Evolutionary conservation across 208 protist genomes (phyloP).

Genomic region (Leishmania braziliensis): DNA sequence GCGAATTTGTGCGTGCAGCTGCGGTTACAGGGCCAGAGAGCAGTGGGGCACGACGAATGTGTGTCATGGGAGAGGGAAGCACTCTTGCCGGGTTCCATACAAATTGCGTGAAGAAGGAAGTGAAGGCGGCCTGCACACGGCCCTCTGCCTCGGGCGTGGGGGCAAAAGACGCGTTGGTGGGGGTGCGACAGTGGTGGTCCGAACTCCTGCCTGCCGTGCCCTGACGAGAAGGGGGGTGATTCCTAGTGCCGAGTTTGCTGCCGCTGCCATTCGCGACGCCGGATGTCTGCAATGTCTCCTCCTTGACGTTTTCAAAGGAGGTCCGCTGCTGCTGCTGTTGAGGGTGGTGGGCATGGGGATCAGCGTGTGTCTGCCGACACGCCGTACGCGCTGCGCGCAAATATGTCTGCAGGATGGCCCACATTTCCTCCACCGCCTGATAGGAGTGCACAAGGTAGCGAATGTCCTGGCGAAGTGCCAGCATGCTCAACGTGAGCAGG

Average conservation of each 20-base stretch:
- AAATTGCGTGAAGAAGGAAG: conserved; percentile 19
- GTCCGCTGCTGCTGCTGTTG: neutral
- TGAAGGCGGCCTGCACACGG: conserved; percentile 20
- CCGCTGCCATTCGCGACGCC: neutral
- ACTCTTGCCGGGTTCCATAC: conserved; percentile 17
- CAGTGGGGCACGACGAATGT: neutral
- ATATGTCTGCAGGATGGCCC: conserved; percentile 12
- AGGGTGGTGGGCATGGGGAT: neutral
- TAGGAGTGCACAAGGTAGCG: conserved; percentile 27
- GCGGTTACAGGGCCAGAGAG: neutral
- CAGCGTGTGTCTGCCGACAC: conserved; percentile 4
- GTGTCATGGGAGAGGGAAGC: conserved; percentile 20
- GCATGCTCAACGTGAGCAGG: conserved; percentile 17
- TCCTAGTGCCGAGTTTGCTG: neutral
- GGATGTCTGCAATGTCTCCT: neutral
- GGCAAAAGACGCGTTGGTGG: neutral
- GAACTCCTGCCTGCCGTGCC: neutral
- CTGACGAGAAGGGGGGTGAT: neutral
- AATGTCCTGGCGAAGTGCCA: conserved; percentile 23
- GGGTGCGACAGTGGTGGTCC: neutral
- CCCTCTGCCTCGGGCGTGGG: conserved; percentile 17
- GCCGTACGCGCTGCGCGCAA: conserved; percentile 3
- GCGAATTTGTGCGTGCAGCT: neutral
- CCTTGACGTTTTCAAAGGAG: neutral
- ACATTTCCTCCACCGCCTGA: conserved; percentile 30